Evolutionary conservation across 1,139 yeast species (phyloP), one percentile per base, ranked within the genome.

Genomic region (Eremothecium cymbalariae): DNA sequence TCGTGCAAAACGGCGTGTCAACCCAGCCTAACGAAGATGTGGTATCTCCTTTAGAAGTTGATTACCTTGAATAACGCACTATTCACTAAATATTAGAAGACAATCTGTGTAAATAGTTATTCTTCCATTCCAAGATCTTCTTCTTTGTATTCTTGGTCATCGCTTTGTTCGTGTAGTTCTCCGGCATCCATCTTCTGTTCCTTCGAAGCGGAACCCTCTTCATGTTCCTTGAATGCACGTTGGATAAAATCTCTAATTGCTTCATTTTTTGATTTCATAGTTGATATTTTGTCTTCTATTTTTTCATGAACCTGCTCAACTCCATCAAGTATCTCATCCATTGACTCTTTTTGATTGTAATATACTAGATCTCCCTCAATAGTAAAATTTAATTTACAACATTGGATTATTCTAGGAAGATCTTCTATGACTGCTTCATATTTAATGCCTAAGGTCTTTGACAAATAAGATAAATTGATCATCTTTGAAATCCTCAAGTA

Each of bases 1-100:
- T 79, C 37, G 75, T 80, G 28, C 55, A 62, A 13, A 57, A 62
- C 46, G 86, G 85, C 1, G 70, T 70, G 4, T 63, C 75, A 8
- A 67, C 73, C 0, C 71, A 72, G 5, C 66, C 69, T 17, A 64
- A 68, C 36, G 70, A 69, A 18, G 83, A 76, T 49, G 62, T 67
- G 23, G 65, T 67, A 3, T 63, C 65, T 43, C 66, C 71, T 24
- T 52, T 60, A 9, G 18, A 28, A 6, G 19, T 18, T 16, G 19
- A 17, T 8, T 8, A 23, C 8, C 7, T 23, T 23, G 8, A 21
- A 21, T 21, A 3, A 11, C 24, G n/a, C 5, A 4, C 24, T 4
- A 11, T 3, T 13, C 24, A 21, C 24, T 5, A 13, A 5, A 5
- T 21, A 21, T 11, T 21, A 21, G 12, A 21, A 21, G 12, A 13